Evolutionary conservation across 2,329 filamentous ascomycete genomes (phyloP).

Genomic region (Botrytis porri): DNA sequence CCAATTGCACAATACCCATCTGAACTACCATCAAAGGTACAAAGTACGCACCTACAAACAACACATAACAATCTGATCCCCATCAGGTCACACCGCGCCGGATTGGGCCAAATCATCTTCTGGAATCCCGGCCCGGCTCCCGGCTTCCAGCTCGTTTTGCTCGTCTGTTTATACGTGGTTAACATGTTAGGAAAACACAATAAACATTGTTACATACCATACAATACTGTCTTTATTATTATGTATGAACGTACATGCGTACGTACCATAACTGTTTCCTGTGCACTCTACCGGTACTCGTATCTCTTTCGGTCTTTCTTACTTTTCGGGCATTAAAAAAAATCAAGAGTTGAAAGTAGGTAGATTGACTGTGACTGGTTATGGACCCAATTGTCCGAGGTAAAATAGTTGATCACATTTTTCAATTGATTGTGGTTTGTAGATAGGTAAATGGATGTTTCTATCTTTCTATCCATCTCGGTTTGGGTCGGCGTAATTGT

Average conservation of each 20-base stretch:
- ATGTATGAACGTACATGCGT: background rate
- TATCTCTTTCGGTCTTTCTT: background rate
- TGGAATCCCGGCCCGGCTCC: background rate
- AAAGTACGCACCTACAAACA: background rate
- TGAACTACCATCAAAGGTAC: background rate
- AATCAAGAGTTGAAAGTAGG: background rate
- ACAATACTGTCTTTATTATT: background rate
- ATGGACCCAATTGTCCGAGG: background rate
- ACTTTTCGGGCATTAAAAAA: background rate
- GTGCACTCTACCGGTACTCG: background rate
- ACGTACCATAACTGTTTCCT: background rate
- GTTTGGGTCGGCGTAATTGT: background rate
- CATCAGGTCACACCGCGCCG: background rate
- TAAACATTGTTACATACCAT: background rate
- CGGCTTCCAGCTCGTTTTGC: background rate
- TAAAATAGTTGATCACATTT: background rate
- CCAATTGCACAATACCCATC: background rate
- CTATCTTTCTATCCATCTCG: background rate
- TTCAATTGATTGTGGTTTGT: background rate
- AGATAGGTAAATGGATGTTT: background rate
- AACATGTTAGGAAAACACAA: background rate
- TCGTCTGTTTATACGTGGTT: conserved; percentile 3
- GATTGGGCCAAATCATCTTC: background rate
- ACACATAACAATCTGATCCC: background rate
- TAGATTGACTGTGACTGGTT: background rate